Evolutionary conservation across 2,329 filamentous ascomycete species (phyloP).

Genomic region (Emergomyces pasteurianus): DNA sequence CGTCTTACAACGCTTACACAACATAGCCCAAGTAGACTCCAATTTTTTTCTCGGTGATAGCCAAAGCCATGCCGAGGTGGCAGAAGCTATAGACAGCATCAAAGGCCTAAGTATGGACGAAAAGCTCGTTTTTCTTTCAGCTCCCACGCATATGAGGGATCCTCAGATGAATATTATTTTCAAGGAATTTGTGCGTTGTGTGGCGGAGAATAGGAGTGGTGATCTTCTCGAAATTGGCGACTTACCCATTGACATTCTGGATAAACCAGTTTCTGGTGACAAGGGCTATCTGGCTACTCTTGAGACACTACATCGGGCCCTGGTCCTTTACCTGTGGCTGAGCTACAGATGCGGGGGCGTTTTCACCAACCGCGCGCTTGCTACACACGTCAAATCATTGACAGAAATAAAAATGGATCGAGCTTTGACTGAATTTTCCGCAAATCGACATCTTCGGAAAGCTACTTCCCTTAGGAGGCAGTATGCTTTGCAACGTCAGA

Average conservation of each 20-base stretch:
- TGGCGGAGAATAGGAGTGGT: constrained; percentile 56
- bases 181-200: constrained; percentile 53
- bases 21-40: constrained; percentile 51
- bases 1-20: constrained; percentile 62
- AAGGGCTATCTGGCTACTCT: constrained; percentile 53
- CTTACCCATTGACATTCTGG: constrained; percentile 62
- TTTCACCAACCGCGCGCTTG: constrained; percentile 62
- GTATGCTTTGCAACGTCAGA: constrained; percentile 17
- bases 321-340: constrained; percentile 86
- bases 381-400: constrained; percentile 64
- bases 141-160: constrained; percentile 53
- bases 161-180: constrained; percentile 35
- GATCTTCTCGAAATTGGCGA: constrained; percentile 58
- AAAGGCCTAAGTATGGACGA: constrained; percentile 57
- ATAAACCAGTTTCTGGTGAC: constrained; percentile 36
- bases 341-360: constrained; percentile 77
- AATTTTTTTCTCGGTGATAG: constrained; percentile 61
- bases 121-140: constrained; percentile 60
- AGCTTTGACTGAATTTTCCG: constrained; percentile 47
- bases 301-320: constrained; percentile 66
- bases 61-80: constrained; percentile 51
- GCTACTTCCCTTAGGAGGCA: constrained; percentile 22
- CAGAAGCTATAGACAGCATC: constrained; percentile 63
- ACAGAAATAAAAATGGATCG: constrained; percentile 65
- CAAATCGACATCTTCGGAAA: constrained; percentile 29